Conservation (phyloP, 768 basidiomycete genomes). For the Candolleomyces efflorescens region DNA sequence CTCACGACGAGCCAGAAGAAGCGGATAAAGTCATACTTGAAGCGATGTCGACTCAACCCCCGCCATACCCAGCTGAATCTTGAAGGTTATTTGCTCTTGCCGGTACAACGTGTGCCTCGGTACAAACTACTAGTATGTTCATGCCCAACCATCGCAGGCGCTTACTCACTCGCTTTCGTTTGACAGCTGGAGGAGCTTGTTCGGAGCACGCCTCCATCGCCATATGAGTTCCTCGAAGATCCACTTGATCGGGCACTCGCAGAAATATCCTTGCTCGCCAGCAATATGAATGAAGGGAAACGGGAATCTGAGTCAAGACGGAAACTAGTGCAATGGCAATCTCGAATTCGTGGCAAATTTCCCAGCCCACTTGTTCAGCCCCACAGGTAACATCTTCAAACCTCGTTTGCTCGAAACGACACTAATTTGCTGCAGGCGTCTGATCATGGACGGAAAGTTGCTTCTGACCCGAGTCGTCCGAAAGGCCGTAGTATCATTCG, state of each 20-base stretch:
- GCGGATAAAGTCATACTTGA: constrained; percentile 84
- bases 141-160: constrained; percentile 2
- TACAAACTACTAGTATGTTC: constrained; percentile 85
- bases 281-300: constrained; percentile 98
- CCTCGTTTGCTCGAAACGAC: neutral
- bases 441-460: constrained; percentile 90
- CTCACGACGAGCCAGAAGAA: constrained; percentile 80
- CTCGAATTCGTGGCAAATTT: constrained; percentile 85
- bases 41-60: constrained; percentile 85
- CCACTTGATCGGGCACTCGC: constrained; percentile 80
- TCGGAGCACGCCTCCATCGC: constrained; percentile 74
- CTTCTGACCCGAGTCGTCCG: constrained; percentile 87
- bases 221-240: constrained; percentile 69
- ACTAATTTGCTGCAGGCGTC: constrained; percentile 47
- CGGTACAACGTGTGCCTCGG: constrained; percentile 96
- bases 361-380: constrained; percentile 98
- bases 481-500: constrained; percentile 77
- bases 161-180: constrained; percentile 3
- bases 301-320: constrained; percentile 90
- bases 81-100: constrained; percentile 90
- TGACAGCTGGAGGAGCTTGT: constrained; percentile 79
- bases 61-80: constrained; percentile 91
- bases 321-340: constrained; percentile 88
- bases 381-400: constrained; percentile 62
- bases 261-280: constrained; percentile 86